A percentile compares a stretch with the other conserved stretches of the same genome.
Evolutionary conservation across 2,329 filamentous ascomycete species (phyloP).

Genomic region (Cordyceps farinosa): DNA sequence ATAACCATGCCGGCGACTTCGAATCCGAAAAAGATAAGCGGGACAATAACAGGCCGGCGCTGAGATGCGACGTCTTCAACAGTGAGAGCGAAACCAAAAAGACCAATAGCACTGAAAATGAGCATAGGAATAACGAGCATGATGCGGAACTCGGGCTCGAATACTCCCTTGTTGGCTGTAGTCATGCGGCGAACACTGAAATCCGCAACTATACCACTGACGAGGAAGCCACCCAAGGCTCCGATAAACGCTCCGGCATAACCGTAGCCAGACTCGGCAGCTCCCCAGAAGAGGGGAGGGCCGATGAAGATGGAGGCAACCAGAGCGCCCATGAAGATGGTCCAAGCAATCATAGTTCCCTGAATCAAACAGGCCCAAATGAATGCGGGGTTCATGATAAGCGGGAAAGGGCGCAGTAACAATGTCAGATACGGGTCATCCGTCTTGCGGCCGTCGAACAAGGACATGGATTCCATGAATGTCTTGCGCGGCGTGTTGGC

Average conservation of each 20-base stretch:
- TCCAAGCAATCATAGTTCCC: conserved; percentile 91
- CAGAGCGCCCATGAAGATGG: conserved; percentile 84
- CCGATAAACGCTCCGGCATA: conserved; percentile 86
- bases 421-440: conserved; percentile 67
- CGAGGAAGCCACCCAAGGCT: conserved; percentile 69
- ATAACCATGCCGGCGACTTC: conserved; percentile 90
- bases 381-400: conserved; percentile 81
- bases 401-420: conserved; percentile 70
- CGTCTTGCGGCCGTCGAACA: conserved; percentile 80
- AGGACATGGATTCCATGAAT: conserved; percentile 57
- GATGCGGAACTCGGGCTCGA: conserved; percentile 89
- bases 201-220: conserved; percentile 74
- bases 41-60: conserved; percentile 67
- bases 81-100: conserved; percentile 82
- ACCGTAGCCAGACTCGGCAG: conserved; percentile 79
- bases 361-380: conserved; percentile 78
- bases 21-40: conserved; percentile 77
- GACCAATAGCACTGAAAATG: conserved; percentile 69
- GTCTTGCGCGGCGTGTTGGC: conserved; percentile 48
- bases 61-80: conserved; percentile 52
- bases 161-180: conserved; percentile 70
- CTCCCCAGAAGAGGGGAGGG: conserved; percentile 75
- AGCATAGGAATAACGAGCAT: conserved; percentile 79
- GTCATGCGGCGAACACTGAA: conserved; percentile 68
- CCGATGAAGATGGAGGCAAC: conserved; percentile 78